Percentiles rank a stretch among this genome's conserved stretches.
phyloP scores from a whole-genome alignment of 2,329 filamentous ascomycete species.

The Rugonectria rugulosa region DNA sequence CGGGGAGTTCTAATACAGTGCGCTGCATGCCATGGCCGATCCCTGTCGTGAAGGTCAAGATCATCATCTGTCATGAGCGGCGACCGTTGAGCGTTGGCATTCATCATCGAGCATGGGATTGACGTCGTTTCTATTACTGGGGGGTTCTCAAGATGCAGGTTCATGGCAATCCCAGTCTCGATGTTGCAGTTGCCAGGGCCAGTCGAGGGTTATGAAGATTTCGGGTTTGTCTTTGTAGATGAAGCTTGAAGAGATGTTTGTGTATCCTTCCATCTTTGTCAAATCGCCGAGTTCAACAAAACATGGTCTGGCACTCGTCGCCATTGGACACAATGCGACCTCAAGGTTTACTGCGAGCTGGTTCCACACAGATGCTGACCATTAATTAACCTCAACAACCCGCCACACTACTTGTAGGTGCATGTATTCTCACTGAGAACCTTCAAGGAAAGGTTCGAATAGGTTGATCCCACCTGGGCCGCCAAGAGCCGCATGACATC shows the following conservation, averaged over 20 bases:
- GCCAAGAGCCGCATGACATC: constrained; percentile 16
- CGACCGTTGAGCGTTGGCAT: constrained; percentile 20
- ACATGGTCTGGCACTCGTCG: too few relatives aligned
- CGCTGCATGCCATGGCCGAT: background rate
- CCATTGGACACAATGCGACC: too few relatives aligned
- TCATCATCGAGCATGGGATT: constrained; percentile 18
- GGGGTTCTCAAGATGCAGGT: background rate
- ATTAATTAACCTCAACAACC: constrained; percentile 25
- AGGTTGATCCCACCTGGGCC: constrained; percentile 23
- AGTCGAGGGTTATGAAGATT: too few relatives aligned
- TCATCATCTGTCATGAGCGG: constrained; percentile 17
- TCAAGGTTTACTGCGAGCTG: too few relatives aligned
- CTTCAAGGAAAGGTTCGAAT: constrained; percentile 35
- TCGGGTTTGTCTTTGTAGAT: background rate
- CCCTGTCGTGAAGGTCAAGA: constrained; percentile 7
- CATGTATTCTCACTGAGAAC: constrained; percentile 27
- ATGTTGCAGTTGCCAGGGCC: too few relatives aligned
- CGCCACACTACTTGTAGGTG: background rate
- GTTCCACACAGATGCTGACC: too few relatives aligned
- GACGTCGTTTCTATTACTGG: constrained; percentile 7
- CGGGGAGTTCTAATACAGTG: constrained; percentile 18
- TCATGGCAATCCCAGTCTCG: constrained; percentile 1
- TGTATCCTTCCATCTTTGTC: too few relatives aligned
- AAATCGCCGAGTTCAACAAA: too few relatives aligned
- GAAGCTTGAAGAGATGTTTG: background rate